phyloP scores from a whole-genome alignment of 495 filamentous ascomycete species.

The Thozetella sp. region DNA sequence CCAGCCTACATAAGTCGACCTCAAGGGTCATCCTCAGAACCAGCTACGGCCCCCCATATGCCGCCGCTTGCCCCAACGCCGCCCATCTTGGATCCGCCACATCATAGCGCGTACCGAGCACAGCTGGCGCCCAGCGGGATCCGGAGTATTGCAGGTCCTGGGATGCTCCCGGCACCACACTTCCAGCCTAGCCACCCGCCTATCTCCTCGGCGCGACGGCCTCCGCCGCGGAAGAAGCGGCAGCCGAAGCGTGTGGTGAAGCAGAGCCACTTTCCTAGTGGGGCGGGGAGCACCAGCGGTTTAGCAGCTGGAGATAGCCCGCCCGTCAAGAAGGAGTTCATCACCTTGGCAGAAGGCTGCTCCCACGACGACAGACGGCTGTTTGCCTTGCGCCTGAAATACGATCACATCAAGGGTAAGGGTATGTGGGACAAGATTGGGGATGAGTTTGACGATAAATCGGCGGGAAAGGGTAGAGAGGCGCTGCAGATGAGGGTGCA shows the following conservation, averaged over 20 bases:
- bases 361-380: conserved; percentile 47
- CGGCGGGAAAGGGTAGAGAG: conserved; percentile 38
- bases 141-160: not conserved
- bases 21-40: not conserved
- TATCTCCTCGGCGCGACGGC: conserved; percentile 21
- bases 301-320: not conserved
- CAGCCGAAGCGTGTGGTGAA: conserved; percentile 23
- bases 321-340: conserved; percentile 20
- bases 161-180: conserved; percentile 18
- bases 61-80: not conserved
- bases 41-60: not conserved
- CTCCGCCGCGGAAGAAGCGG: conserved; percentile 22
- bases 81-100: not conserved
- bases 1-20: not conserved
- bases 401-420: conserved; percentile 47
- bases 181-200: conserved; percentile 20
- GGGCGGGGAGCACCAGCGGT: not conserved
- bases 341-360: conserved; percentile 38
- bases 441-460: conserved; percentile 40
- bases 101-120: not conserved
- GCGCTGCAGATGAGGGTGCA: conserved; percentile 53
- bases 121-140: too few species aligned
- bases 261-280: not conserved
- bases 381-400: conserved; percentile 35
- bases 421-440: conserved; percentile 55